phyloP scores from a whole-genome alignment of 306 rosid species.

The Prinsepia uniflora region DNA sequence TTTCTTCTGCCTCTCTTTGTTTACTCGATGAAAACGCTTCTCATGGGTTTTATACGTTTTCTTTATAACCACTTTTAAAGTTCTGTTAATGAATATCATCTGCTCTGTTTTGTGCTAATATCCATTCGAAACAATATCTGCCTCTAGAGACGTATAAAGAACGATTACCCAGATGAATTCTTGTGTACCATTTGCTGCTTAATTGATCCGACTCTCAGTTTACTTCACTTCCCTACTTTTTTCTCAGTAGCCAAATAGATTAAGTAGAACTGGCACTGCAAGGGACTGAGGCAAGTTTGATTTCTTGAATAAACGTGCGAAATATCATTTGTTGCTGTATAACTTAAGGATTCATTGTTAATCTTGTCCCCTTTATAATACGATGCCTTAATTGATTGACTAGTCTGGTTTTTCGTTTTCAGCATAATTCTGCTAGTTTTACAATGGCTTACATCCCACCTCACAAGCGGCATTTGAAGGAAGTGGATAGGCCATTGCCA shows the following conservation, averaged over 20 bases:
- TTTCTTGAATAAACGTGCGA: neutral
- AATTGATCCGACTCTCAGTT: neutral
- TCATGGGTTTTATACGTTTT: too few species aligned
- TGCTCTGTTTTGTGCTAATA: conserved; percentile 4
- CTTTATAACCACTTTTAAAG: neutral
- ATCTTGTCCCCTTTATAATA: neutral
- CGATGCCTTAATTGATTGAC: neutral
- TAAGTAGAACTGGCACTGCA: neutral
- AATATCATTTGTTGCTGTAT: neutral
- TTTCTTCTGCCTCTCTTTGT: too few species aligned
- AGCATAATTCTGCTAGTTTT: neutral
- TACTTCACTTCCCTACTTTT: neutral
- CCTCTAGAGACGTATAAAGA: neutral
- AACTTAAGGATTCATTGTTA: neutral
- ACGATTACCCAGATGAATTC: neutral
- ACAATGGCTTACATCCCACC: conserved; percentile 57
- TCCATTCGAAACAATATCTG: neutral
- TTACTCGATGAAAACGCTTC: too few species aligned
- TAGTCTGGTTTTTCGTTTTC: too few species aligned
- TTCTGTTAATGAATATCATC: neutral
- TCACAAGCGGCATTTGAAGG: conserved; percentile 42
- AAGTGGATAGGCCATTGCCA: conserved; percentile 13
- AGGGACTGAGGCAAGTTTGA: neutral
- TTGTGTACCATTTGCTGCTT: neutral
- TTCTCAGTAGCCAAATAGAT: neutral